Conservation (phyloP, 106 monocot genomes). For the Posidonia australis region DNA sequence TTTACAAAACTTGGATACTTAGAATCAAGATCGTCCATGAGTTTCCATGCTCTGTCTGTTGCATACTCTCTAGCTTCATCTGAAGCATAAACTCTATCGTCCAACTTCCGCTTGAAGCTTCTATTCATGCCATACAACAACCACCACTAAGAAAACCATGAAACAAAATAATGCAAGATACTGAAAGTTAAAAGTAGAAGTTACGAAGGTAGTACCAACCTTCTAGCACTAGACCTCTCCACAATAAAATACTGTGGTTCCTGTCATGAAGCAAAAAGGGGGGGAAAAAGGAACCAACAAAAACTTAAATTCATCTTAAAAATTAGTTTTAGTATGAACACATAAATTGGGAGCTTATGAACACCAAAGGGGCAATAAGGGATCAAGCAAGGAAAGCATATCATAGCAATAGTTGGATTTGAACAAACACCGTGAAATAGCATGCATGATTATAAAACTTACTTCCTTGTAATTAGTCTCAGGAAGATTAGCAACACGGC, state of each 20-base stretch:
- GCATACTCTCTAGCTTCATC: conserved; percentile 58
- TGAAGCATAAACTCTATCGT: conserved; percentile 54
- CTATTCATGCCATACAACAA: background rate
- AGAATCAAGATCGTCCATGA: conserved; percentile 32
- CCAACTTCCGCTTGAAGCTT: conserved; percentile 17
- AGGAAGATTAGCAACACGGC: conserved; percentile 43
- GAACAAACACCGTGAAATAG: no score
- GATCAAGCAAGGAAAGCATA: no score
- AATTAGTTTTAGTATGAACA: no score
- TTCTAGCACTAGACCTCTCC: conserved; percentile 19
- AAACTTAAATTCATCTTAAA: no score
- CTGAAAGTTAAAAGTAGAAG: no score
- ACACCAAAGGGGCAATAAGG: no score
- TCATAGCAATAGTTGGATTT: no score
- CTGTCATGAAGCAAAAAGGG: background rate
- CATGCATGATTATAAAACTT: background rate
- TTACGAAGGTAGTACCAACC: background rate
- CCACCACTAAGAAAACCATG: background rate
- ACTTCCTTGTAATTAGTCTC: conserved; percentile 38
- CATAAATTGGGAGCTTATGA: no score
- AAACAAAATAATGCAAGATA: background rate
- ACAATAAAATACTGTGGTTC: conserved; percentile 8
- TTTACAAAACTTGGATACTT: conserved; percentile 51
- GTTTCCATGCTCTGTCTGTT: conserved; percentile 35
- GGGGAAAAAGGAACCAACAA: background rate